Base-by-base conservation (phyloP, 441 rosid genomes). In the Brassica balearica region DNA sequence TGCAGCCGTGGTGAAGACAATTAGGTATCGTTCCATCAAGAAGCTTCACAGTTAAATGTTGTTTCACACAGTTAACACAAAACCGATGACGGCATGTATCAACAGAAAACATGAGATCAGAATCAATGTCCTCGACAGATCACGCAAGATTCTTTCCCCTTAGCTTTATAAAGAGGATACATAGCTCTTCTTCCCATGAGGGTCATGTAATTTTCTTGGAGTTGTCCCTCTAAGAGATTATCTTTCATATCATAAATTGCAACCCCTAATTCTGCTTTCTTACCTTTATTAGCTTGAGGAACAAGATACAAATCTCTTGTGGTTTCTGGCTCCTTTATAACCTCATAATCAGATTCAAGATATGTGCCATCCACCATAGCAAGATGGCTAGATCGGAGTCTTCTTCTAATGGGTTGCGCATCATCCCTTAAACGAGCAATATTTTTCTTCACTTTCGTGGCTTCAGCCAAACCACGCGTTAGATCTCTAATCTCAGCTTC, bases 91-190 rank as follows among this genome's bases (percentile, higher is more conserved):
- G 1, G 22, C 59, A 53, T 15, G 9, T 15, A 53, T 53, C 59
- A 53, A 53, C 59, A 53, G 59, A 15, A 53, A 53, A 53, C 59
- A 53, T 53, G 22, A 53, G 59, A 53, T 53, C 9, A 53, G 8
- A 53, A 53, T 15, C 59, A 53, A 51, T 51, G 20, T 51, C 41
- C 9, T 34, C 55, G 15, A 34, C 41, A 34, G 41, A 34, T 34
- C 41, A 34, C 41, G 8, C 41, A 34, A 34, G 41, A 34, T 9
- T 38, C 22, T 53, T 53, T 53, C 15, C 4, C 14, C 1, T 11
- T 43, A 12, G n/a, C 51, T 43, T 43, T 43, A 43, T 10, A 4
- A 43, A 43, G 51, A 43, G 51, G 51, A 43, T 43, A 11, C 10
- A 43, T 43, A 43, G 51, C 10, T 43, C 8, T 53, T 53, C 59